These are phyloP conservation scores for Aspergillus pseudoviridinutans DNA, from an alignment of 2,329 filamentous ascomycete genomes.

Conservation along the genomic window DNA sequence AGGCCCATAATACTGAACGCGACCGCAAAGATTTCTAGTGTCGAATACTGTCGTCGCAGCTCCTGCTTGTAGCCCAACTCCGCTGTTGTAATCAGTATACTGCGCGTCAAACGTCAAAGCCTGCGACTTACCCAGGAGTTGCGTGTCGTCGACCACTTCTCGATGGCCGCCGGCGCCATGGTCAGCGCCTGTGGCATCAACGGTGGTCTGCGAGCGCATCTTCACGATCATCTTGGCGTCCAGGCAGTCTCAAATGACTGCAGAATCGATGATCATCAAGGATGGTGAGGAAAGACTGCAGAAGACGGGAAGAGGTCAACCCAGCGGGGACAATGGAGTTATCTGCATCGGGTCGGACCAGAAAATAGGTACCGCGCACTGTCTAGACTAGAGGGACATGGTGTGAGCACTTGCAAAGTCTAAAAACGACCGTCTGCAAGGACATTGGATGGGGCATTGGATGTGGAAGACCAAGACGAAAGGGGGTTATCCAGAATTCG, in stretches of 20 bases:
- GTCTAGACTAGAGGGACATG: background rate
- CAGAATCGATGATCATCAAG: background rate
- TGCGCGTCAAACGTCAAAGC: background rate
- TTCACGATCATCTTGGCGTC: background rate
- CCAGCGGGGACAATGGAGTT: background rate
- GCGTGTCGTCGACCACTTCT: conserved; percentile 15
- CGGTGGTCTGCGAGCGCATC: conserved; percentile 1
- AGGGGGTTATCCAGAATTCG: background rate
- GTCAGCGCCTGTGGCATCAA: conserved; percentile 6
- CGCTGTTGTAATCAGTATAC: conserved; percentile 13
- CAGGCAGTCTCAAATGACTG: background rate
- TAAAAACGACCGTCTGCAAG: background rate
- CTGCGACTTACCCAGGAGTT: conserved; percentile 20
- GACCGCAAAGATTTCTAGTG: conserved; percentile 60
- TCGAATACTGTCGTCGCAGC: conserved; percentile 57
- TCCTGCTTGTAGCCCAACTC: conserved; percentile 56
- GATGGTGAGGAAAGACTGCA: background rate
- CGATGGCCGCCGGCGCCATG: conserved; percentile 12
- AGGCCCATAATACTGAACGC: conserved; percentile 60
- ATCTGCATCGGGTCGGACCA: background rate
- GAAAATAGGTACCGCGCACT: background rate
- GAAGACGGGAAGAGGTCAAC: background rate
- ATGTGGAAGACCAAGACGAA: background rate
- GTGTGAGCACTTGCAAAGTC: background rate
- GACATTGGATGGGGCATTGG: background rate